phyloP scores from a whole-genome alignment of 441 rosid genomes.

The Manihot esculenta region DNA sequence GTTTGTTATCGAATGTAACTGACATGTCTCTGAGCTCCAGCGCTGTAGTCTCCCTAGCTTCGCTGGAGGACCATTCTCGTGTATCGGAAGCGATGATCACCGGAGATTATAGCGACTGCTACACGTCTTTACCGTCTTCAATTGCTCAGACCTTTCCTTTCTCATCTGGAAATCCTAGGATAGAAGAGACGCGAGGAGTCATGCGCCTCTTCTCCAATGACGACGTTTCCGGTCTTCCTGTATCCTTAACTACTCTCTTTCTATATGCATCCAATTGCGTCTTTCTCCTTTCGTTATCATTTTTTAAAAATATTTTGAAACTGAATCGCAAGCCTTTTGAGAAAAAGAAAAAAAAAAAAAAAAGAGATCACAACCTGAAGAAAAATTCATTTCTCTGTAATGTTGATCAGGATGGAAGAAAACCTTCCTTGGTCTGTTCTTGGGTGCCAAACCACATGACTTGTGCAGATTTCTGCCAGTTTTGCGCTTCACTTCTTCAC shows the following conservation, averaged over 20 bases:
- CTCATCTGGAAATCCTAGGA: slow-evolving; percentile 98
- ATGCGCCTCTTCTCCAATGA: slow-evolving; percentile 76
- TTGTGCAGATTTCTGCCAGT: slow-evolving; percentile 90
- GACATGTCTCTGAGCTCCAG: slow-evolving; percentile 64
- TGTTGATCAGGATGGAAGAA: slow-evolving; percentile 67
- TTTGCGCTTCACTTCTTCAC: slow-evolving; percentile 87
- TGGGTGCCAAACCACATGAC: slow-evolving; percentile 95
- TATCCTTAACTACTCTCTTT: slow-evolving; percentile 23
- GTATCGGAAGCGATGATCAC: slow-evolving; percentile 33
- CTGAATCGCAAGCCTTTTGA: too few relatives aligned
- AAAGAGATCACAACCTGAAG: background rate
- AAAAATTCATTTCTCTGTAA: background rate
- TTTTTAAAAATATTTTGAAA: background rate
- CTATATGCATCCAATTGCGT: too few relatives aligned
- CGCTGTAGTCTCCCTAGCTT: slow-evolving; percentile 26
- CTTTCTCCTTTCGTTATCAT: background rate
- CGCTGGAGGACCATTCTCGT: slow-evolving; percentile 36
- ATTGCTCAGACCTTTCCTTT: slow-evolving; percentile 59
- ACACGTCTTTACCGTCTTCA: slow-evolving; percentile 30
- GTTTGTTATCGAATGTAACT: background rate
- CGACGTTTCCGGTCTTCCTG: slow-evolving; percentile 53
- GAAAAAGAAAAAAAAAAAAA: too few relatives aligned
- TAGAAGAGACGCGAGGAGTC: slow-evolving; percentile 92
- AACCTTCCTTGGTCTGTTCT: slow-evolving; percentile 71
- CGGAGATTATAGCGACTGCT: slow-evolving; percentile 41